Evolutionary conservation across 208 protist species (phyloP), one percentile per base, ranked within the genome.

Genomic region (Giardia duodenalis): DNA sequence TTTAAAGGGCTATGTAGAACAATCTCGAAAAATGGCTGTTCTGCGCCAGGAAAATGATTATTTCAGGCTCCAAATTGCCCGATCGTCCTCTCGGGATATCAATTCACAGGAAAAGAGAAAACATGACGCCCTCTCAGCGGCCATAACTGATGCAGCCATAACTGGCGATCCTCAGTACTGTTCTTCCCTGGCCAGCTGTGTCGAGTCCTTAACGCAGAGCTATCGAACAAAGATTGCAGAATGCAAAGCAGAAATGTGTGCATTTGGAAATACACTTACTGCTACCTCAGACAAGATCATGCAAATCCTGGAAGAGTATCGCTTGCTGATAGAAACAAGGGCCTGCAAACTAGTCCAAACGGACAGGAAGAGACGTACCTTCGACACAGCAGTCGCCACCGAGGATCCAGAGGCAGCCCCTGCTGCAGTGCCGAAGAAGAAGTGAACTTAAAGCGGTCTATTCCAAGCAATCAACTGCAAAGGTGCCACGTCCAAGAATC

Each of bases 1-100:
- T 44, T 3, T 89, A 19, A 46, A 89, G 22, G 42, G 39, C 86
- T 89, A 89, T 89, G 4, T 45, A 89, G 86, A 89, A 42, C 86
- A 76, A 30, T 10, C 57, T 39, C 57, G 57, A 76, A 76, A 30
- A 30, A 76, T 76, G 10, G 57, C 30, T 30, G 57, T 76, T 30
- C 57, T 76, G 19, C 30, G 19, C 57, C 57, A 39, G 30, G 57
- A 76, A 30, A 76, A 76, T 30, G 30, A 76, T 10, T 39, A 76
- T 76, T 30, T 76, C 10, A 10, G 57, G 57, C 10, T 30, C 57
- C 30, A 39, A 10, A 10, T 76, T 76, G 57, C 57, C 57, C 10
- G 30, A 76, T 10, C 57, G 19, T 76, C 57, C 57, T 10, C 10
- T 76, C 10, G 30, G 57, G 57, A 76, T 10, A 30, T 39, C 10